Conservation (phyloP, 1,284 basidiomycete species). For the Cryptococcus sp. region DNA sequence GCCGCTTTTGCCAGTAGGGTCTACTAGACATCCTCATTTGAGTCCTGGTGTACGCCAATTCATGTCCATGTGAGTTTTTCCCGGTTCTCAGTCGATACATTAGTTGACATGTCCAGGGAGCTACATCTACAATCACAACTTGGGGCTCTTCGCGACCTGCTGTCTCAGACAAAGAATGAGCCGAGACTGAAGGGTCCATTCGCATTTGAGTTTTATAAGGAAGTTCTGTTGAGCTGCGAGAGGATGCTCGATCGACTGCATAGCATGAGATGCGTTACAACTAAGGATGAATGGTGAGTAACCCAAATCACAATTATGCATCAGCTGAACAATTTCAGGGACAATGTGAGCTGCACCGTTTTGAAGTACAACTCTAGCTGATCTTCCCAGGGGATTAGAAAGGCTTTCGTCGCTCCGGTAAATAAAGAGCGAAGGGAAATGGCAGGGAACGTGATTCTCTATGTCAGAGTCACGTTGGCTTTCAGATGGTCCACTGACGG, state of each 20-base stretch:
- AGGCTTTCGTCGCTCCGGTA: slow-evolving; percentile 83
- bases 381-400: slow-evolving; percentile 60
- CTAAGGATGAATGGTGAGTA: slow-evolving; percentile 81
- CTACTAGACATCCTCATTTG: slow-evolving; percentile 25
- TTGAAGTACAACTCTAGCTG: background rate
- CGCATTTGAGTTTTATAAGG: slow-evolving; percentile 72
- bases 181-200: slow-evolving; percentile 92
- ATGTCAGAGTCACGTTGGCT: slow-evolving; percentile 36
- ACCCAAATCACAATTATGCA: background rate
- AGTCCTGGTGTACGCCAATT: slow-evolving; percentile 62
- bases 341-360: slow-evolving; percentile 15
- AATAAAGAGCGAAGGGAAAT: slow-evolving; percentile 82
- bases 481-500: background rate
- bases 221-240: slow-evolving; percentile 78
- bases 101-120: slow-evolving; percentile 61
- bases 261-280: slow-evolving; percentile 91
- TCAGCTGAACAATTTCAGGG: slow-evolving; percentile 9
- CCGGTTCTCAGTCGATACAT: background rate
- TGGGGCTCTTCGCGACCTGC: slow-evolving; percentile 71
- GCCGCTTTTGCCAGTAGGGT: slow-evolving; percentile 12
- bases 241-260: slow-evolving; percentile 81
- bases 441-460: slow-evolving; percentile 83
- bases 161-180: slow-evolving; percentile 86
- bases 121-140: slow-evolving; percentile 86
- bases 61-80: slow-evolving; percentile 71